A percentile compares a stretch with the other conserved stretches of the same genome.
Conservation (phyloP, 768 basidiomycete genomes). For the Kockovaella imperatae region DNA sequence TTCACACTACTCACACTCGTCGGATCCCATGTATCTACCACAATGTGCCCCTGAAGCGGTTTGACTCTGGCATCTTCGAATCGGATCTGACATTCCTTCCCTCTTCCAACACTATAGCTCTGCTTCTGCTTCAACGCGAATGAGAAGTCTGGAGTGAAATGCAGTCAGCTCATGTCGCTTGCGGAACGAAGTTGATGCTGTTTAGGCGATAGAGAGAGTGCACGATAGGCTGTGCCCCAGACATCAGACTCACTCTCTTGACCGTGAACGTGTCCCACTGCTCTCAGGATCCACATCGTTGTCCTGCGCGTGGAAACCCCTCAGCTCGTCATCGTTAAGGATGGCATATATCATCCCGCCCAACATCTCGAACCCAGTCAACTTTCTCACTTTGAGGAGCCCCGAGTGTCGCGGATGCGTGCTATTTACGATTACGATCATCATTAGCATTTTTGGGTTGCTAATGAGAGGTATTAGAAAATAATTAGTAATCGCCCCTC, state of each 20-base stretch:
- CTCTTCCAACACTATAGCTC: constrained; percentile 26
- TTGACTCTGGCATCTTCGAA: constrained; percentile 19
- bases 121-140: constrained; percentile 27
- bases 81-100: constrained; percentile 21
- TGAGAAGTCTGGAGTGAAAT: constrained; percentile 24
- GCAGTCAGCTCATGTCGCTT: not conserved
- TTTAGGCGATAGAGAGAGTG: too few relatives aligned
- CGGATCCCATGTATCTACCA: constrained; percentile 31
- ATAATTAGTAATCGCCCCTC: too few relatives aligned
- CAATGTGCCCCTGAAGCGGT: constrained; percentile 21
- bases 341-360: too few relatives aligned
- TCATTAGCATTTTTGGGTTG: too few relatives aligned
- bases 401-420: too few relatives aligned
- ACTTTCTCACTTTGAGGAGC: too few relatives aligned
- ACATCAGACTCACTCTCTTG: constrained; percentile 17
- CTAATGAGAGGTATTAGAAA: too few relatives aligned
- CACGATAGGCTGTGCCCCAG: too few relatives aligned
- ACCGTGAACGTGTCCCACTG: constrained; percentile 27
- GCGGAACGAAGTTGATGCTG: not conserved
- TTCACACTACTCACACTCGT: constrained; percentile 12
- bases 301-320: not conserved
- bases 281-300: constrained; percentile 28
- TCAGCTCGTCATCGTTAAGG: too few relatives aligned
- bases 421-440: too few relatives aligned
- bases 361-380: too few relatives aligned